These are phyloP conservation scores for Calonectria pseudoreteaudii DNA, from an alignment of 2,329 filamentous ascomycete genomes.

Conservation along the genomic window DNA sequence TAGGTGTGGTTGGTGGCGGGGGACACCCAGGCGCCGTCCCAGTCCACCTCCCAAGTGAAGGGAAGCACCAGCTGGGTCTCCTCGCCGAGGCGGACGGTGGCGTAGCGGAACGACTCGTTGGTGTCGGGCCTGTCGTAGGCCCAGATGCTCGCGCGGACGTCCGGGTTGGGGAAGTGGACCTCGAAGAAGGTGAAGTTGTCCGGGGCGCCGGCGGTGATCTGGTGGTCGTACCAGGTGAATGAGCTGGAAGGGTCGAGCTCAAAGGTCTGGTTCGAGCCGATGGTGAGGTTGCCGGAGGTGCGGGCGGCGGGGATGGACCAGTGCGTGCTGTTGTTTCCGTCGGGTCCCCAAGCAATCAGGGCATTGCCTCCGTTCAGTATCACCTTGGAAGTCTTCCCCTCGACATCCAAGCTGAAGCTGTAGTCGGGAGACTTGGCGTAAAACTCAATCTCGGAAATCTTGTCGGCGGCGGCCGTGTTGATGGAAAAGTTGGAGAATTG, in stretches of 20 bases:
- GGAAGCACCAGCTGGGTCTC: slow-evolving; percentile 13
- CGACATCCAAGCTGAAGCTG: background rate
- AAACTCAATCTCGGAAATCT: slow-evolving; percentile 6
- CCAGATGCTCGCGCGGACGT: slow-evolving; percentile 13
- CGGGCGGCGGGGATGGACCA: slow-evolving; percentile 14
- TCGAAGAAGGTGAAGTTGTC: slow-evolving; percentile 13
- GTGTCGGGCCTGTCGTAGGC: slow-evolving; percentile 17
- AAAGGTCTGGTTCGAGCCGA: background rate
- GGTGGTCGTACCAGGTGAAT: slow-evolving; percentile 22
- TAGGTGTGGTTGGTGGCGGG: background rate
- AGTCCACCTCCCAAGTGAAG: background rate
- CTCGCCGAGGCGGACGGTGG: slow-evolving; percentile 8
- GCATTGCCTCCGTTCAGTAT: slow-evolving; percentile 9
- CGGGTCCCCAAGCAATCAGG: slow-evolving; percentile 7
- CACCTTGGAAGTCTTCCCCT: background rate
- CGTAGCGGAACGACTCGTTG: slow-evolving; percentile 2
- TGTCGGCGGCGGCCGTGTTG: background rate
- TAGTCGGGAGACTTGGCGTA: slow-evolving; percentile 7
- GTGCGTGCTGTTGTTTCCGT: background rate
- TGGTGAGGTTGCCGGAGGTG: slow-evolving; percentile 1
- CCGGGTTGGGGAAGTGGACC: slow-evolving; percentile 11
- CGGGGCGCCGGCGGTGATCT: background rate
- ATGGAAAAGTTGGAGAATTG: slow-evolving; percentile 5
- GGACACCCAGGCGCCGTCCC: slow-evolving; percentile 6
- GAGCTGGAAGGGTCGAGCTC: background rate